Base-by-base conservation (phyloP, 2,329 filamentous ascomycete genomes). In the Rhynchosporium agropyri region DNA sequence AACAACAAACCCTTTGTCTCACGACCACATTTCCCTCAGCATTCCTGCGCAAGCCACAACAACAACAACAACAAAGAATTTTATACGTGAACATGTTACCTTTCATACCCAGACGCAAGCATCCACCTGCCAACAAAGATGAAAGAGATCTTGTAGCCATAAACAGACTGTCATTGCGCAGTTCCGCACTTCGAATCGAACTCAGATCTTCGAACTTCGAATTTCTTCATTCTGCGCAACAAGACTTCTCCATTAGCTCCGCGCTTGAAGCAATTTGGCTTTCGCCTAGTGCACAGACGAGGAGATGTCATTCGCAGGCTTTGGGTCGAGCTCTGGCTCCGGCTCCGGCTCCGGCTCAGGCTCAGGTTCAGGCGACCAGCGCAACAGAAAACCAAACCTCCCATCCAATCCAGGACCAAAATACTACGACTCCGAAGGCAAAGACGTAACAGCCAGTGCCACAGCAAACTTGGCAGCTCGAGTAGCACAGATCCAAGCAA, bases 1-100 rank as follows among this genome's bases (percentile, higher is more conserved):
- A 51, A 12, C 50, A 38, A 53, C 50, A 53, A 53, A 38, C 31
- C 6, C 50, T 53, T 40, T 53, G 50, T 53, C n/a, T 26, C 50
- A 2, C 8, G 13, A 2, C 10, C 51, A 40, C 20, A 40, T 38
- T 12, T 36, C n/a, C 13, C 4, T 28, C 7, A 7, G 20, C 33
- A 36, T 36, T 36, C 33, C 33, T 36, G 33, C 33, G 20, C 9
- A 36, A 36, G 33, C 33, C 33, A 36, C 33, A 36, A 10, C 33
- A 36, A 36, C 33, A 36, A 10, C 33, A 36, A 12, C n/a, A 54
- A 54, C 9, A 26, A 54, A 38, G 33, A 20, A 20, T 36, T 42
- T 28, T 40, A 2, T 53, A 33, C 46, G 46, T 1, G 3, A 49
- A 15, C 46, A 49, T 26, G 3, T 13, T 2, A 5, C 20, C 26